phyloP scores from a whole-genome alignment of 257 asterid species.

The Nicotiana benthamiana region DNA sequence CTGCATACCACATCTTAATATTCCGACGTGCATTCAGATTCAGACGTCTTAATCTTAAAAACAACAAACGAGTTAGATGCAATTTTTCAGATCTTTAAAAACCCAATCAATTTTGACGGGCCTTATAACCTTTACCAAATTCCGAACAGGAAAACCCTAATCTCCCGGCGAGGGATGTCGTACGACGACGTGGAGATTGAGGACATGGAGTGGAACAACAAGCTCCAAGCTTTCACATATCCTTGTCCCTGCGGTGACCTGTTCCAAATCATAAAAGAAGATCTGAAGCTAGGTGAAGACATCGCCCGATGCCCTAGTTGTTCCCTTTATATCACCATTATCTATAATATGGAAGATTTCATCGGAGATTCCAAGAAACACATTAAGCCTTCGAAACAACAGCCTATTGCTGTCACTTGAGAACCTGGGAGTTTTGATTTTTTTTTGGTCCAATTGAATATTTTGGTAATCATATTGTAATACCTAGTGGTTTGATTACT shows the following conservation, averaged over 20 bases:
- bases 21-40: too few relatives aligned
- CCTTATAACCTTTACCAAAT: background rate
- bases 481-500: background rate
- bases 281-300: slow-evolving; percentile 75
- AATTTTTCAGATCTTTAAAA: background rate
- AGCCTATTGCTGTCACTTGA: slow-evolving; percentile 73
- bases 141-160: background rate
- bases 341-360: slow-evolving; percentile 77
- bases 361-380: slow-evolving; percentile 35
- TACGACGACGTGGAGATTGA: slow-evolving; percentile 97
- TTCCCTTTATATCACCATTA: slow-evolving; percentile 74
- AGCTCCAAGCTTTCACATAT: slow-evolving; percentile 66
- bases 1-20: too few relatives aligned
- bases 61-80: background rate
- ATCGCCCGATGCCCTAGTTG: slow-evolving; percentile 95
- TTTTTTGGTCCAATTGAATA: background rate
- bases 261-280: slow-evolving; percentile 80
- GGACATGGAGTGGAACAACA: slow-evolving; percentile 96
- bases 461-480: background rate
- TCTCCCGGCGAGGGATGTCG: slow-evolving; percentile 46
- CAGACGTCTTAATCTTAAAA: too few relatives aligned
- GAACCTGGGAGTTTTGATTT: background rate
- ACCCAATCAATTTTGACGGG: background rate
- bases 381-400: slow-evolving; percentile 43
- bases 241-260: slow-evolving; percentile 98